Conservation (phyloP, 129 eudicot species). For the Logfia minima region DNA sequence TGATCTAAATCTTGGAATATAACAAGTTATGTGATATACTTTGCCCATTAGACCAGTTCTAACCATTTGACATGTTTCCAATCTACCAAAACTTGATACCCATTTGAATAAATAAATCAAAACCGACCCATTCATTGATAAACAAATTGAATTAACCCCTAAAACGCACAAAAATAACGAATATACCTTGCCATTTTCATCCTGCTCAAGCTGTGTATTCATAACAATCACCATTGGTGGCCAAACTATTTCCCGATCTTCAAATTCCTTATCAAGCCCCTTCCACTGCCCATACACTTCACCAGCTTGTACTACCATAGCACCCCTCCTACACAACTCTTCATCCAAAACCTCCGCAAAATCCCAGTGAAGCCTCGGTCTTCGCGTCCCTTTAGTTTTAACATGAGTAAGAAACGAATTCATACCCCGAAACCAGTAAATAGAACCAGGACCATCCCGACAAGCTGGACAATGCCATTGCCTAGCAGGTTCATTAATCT, state of each 20-base stretch:
- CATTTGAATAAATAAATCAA: not conserved
- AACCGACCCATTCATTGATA: not conserved
- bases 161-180: not conserved
- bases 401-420: constrained; percentile 70
- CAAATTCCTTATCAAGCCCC: constrained; percentile 43
- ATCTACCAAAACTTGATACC: not conserved
- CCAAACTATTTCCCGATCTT: constrained; percentile 71
- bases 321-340: constrained; percentile 65
- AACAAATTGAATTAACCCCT: not conserved
- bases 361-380: constrained; percentile 75
- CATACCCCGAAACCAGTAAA: constrained; percentile 84
- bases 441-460: constrained; percentile 85
- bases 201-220: constrained; percentile 72
- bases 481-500: constrained; percentile 64
- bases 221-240: constrained; percentile 85
- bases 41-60: not conserved
- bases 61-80: not conserved
- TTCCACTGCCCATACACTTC: constrained; percentile 77
- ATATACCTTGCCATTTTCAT: constrained; percentile 75
- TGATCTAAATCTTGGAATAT: no score
- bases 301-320: constrained; percentile 49
- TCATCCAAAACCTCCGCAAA: constrained; percentile 73
- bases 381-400: constrained; percentile 65
- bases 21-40: not conserved
- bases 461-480: constrained; percentile 99